Evolutionary conservation across 768 basidiomycete genomes (phyloP).

Genomic region (Collybiopsis confluens): DNA sequence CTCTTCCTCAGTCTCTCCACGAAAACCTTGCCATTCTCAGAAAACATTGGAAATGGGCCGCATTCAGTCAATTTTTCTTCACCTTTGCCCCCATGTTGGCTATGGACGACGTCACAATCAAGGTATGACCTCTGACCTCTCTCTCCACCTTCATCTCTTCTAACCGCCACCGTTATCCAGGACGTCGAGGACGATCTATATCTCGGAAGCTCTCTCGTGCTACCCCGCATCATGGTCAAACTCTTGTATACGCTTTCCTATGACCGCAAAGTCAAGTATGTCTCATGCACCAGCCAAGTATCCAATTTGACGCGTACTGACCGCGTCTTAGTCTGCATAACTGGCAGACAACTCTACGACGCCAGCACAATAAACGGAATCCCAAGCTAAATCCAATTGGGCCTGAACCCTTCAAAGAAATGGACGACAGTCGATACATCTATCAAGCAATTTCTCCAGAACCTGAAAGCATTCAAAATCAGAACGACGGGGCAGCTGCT

Average conservation of each 20-base stretch:
- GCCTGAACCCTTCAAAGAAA: slow-evolving; percentile 39
- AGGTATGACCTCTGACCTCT: slow-evolving; percentile 36
- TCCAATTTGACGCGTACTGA: slow-evolving; percentile 17
- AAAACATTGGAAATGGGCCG: slow-evolving; percentile 89
- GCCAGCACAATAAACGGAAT: slow-evolving; percentile 71
- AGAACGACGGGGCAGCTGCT: slow-evolving; percentile 4
- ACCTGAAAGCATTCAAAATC: background rate
- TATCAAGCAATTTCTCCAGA: slow-evolving; percentile 21
- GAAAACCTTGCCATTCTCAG: slow-evolving; percentile 55
- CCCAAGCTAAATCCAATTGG: slow-evolving; percentile 73
- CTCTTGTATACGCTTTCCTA: slow-evolving; percentile 72
- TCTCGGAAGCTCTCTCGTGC: slow-evolving; percentile 50
- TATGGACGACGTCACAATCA: slow-evolving; percentile 64
- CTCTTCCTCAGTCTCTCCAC: slow-evolving; percentile 24
- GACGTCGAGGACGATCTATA: slow-evolving; percentile 77
- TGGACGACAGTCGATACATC: slow-evolving; percentile 25
- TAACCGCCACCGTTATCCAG: slow-evolving; percentile 31
- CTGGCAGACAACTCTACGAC: slow-evolving; percentile 76
- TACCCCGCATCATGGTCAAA: slow-evolving; percentile 73
- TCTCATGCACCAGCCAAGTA: slow-evolving; percentile 11
- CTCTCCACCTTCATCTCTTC: slow-evolving; percentile 7
- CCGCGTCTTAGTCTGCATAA: slow-evolving; percentile 51
- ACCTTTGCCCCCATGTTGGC: slow-evolving; percentile 75
- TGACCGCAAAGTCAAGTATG: slow-evolving; percentile 78
- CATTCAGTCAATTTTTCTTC: slow-evolving; percentile 85